Base-by-base conservation (phyloP, 2,329 filamentous ascomycete genomes). In the Dactylellina haptotyla region DNA sequence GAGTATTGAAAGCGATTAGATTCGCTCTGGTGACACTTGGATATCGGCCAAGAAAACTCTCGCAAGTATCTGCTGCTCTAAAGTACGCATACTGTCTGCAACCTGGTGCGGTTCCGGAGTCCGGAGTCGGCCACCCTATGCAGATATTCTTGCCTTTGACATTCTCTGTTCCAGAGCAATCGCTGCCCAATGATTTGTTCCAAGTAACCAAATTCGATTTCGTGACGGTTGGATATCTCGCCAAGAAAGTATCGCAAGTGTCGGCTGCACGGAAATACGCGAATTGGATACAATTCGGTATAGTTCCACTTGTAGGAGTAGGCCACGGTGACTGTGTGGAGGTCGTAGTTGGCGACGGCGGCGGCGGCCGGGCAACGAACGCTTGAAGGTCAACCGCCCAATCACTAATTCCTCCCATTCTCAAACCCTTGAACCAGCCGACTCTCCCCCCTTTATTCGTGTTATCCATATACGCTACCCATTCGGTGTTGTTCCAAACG, bases 391-490 rank as follows among this genome's bases (percentile, higher is more conserved):
- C 62, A 45, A 65, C 62, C 8, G 50, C 62, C 62, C 62, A 65
- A 16, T 65, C 62, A 46, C 26, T 56, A 12, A 65, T 30, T 14
- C 62, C 62, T 5, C 62, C 62, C 50, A 65, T 56, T 12, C 48
- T 56, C 10, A 23, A 16, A 20, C 23, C 23, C 28, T 34, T 65
- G n/a, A 43, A 65, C 23, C 12, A 57, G 4, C 14, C n/a, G 0
- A 32, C 41, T 12, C 50, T 34, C 5, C 14, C 25, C 14, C 18
- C 62, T 26, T 65, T 65, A 16, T 45, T 65, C n/a, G 37, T 54
- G 18, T 57, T 34, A 18, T 66, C 61, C 77, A 77, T 78, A 50
- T 80, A 80, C 57, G 58, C 79, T n/a, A 77, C 57, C 53, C 79
- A 79, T 26, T 80, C 79, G 1, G 71, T 75, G 39, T 80, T 78